Conservation (phyloP, 176 grass and related monocot species). For the Carex pumila region DNA sequence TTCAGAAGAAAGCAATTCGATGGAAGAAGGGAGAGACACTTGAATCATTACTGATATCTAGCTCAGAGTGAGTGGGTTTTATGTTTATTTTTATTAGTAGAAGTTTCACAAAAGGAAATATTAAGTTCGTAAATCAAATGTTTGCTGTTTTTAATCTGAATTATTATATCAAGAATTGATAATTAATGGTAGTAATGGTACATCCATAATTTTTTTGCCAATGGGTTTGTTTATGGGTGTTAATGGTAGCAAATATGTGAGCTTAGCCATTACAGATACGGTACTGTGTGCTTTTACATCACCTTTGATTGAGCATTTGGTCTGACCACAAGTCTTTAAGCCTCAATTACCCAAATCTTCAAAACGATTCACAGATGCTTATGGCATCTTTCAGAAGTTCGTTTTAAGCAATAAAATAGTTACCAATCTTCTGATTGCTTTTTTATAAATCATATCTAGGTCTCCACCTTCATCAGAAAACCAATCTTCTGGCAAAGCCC, state of each 20-base stretch:
- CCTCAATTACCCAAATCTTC: not conserved
- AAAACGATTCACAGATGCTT: not conserved
- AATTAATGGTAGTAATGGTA: not conserved
- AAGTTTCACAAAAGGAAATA: not conserved
- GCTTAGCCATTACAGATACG: not conserved
- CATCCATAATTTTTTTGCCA: not conserved
- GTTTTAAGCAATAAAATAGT: not conserved
- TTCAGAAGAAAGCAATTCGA: slow-evolving; percentile 65
- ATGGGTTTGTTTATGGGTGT: not conserved
- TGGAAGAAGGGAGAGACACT: slow-evolving; percentile 87
- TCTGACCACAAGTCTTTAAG: not conserved
- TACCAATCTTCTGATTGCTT: not conserved
- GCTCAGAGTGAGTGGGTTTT: slow-evolving; percentile 57
- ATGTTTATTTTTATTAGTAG: not conserved
- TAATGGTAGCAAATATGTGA: not conserved
- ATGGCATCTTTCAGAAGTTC: not conserved
- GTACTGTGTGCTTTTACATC: not conserved
- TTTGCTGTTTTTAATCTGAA: not conserved
- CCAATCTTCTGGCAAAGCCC: slow-evolving; percentile 51
- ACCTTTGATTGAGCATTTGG: not conserved
- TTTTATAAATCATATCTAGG: slow-evolving; percentile 42
- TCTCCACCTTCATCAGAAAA: slow-evolving; percentile 35
- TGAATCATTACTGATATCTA: slow-evolving; percentile 62
- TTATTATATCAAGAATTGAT: not conserved
- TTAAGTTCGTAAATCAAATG: not conserved